Conservation (phyloP, 768 basidiomycete genomes). For the Lentinula raphanica region DNA sequence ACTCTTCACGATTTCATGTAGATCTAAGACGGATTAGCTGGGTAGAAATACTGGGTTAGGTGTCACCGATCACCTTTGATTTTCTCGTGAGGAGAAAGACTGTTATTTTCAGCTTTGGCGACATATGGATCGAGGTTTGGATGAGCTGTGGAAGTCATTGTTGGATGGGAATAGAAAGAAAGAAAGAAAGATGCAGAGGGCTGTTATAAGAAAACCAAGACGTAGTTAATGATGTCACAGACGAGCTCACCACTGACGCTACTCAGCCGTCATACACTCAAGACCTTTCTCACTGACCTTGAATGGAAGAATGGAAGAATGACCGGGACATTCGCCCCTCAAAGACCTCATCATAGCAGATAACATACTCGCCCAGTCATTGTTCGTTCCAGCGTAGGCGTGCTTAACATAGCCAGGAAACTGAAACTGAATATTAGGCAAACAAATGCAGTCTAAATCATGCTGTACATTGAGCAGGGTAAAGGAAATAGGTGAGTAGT, state of each 20-base stretch:
- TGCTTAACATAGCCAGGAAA: background rate
- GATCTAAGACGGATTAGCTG: constrained; percentile 31
- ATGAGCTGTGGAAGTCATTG: constrained; percentile 14
- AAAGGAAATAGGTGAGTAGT: background rate
- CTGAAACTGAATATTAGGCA: background rate
- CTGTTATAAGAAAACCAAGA: background rate
- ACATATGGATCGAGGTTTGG: constrained; percentile 68
- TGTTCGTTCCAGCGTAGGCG: background rate
- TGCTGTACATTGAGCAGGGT: background rate
- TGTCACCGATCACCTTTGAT: constrained; percentile 47
- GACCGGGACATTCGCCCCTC: too few species aligned
- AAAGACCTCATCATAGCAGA: too few species aligned
- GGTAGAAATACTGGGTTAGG: background rate
- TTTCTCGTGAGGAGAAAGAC: constrained; percentile 57
- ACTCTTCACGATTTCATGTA: constrained; percentile 58
- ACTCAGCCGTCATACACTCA: too few species aligned
- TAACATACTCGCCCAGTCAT: too few species aligned
- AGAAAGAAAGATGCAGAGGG: background rate
- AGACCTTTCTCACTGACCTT: too few species aligned
- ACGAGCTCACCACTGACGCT: too few species aligned
- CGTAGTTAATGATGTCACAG: background rate
- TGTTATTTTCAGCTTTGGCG: constrained; percentile 53
- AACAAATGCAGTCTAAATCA: background rate
- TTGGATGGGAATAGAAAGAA: background rate
- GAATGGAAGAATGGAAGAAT: too few species aligned